Conservation (phyloP, 805 yeast genomes). For the Blastobotrys mokoenaii region DNA sequence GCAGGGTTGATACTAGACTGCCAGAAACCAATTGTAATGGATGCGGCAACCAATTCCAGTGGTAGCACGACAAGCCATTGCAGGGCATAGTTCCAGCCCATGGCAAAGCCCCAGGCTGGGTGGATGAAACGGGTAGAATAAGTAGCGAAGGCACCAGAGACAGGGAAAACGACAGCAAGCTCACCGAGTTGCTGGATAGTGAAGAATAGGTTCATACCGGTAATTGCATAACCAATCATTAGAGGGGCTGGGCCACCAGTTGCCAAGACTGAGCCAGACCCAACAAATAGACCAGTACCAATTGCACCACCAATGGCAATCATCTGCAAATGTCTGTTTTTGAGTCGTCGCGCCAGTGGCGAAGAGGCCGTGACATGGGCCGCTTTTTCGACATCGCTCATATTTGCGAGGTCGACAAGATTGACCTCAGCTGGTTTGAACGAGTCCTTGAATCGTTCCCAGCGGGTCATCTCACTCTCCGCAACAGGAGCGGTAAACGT, state of each 20-base stretch:
- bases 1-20: conserved; percentile 41
- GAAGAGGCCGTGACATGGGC: conserved; percentile 41
- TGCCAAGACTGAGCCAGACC: conserved; percentile 48
- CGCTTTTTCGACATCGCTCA: conserved; percentile 31
- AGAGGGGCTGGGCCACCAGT: conserved; percentile 59
- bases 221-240: conserved; percentile 48
- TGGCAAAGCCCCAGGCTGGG: conserved; percentile 57
- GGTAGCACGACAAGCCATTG: conserved; percentile 56
- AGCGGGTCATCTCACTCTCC: conserved; percentile 7
- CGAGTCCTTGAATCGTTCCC: conserved; percentile 35
- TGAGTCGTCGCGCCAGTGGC: conserved; percentile 41
- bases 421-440: conserved; percentile 26
- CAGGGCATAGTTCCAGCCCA: conserved; percentile 56
- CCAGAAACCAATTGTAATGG: conserved; percentile 49
- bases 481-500: background rate
- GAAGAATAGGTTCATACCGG: conserved; percentile 54
- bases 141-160: conserved; percentile 46
- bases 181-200: conserved; percentile 63
- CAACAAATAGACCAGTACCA: conserved; percentile 66
- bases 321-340: conserved; percentile 39
- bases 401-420: conserved; percentile 20
- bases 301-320: conserved; percentile 77
- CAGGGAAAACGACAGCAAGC: conserved; percentile 53
- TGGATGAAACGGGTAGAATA: conserved; percentile 51
- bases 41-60: conserved; percentile 52